phyloP scores from a whole-genome alignment of 148 eudicot genomes.

The Selenicereus undatus region DNA sequence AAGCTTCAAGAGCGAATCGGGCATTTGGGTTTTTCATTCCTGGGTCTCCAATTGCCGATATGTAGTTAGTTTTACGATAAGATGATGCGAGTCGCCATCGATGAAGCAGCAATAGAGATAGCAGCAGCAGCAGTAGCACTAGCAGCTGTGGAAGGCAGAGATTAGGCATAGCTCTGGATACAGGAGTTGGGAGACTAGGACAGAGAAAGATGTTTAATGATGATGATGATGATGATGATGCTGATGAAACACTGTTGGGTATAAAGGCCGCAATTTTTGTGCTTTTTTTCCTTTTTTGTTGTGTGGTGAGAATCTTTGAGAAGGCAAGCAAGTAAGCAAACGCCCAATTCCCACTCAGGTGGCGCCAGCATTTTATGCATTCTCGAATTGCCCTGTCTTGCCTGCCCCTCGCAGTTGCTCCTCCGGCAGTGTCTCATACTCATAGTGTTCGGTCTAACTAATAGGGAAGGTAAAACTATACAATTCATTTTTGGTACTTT shows the following conservation, averaged over 20 bases:
- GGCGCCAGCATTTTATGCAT: neutral
- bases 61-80: neutral
- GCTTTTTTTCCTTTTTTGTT: neutral
- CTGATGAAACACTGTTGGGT: neutral
- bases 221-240: neutral
- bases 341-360: neutral
- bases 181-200: neutral
- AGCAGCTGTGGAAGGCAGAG: constrained; percentile 2
- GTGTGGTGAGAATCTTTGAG: neutral
- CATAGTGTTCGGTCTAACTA: too few relatives aligned
- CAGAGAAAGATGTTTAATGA: neutral
- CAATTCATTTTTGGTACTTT: too few relatives aligned
- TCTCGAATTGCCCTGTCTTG: too few relatives aligned
- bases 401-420: too few relatives aligned
- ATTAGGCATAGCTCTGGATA: neutral
- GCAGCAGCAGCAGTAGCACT: neutral
- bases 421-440: too few relatives aligned
- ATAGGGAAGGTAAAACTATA: too few relatives aligned
- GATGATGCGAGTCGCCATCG: constrained; percentile 12
- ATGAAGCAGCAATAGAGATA: constrained; percentile 8
- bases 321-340: neutral
- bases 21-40: constrained; percentile 35
- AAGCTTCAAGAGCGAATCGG: constrained; percentile 33
- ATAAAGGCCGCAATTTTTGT: neutral
- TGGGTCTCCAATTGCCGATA: constrained; percentile 38